Evolutionary conservation across 352 stramenopile genomes (phyloP), one percentile per base, ranked within the genome.

Genomic region (Phytophthora ohioensis): DNA sequence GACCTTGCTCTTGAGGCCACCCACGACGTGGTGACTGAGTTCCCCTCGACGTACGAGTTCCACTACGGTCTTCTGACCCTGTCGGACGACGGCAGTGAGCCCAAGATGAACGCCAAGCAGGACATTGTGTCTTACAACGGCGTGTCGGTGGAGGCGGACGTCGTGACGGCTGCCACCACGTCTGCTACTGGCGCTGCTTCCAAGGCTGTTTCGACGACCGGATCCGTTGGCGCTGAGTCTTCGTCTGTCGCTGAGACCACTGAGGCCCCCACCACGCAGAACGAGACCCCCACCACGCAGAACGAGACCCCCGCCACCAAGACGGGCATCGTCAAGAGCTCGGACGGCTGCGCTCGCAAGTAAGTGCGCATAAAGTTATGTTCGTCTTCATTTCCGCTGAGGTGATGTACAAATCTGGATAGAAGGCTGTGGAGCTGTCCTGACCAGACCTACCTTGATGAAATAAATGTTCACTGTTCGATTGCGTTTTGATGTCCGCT

Each of bases 71-170:
- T 66, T 57, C 15, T 66, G 27, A 66, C 56, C 5, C 49, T 72
- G 3, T 53, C 56, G 13, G 49, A 62, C 30, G 57, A 67, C 36
- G 49, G 42, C 11, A 67, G 41, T 17, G 56, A 56, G 34, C 64
- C 64, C 4, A 67, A 58, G 49, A 72, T 72, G 64, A 47, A 55
- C 11, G 41, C 47, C 4, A 62, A 72, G 21, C 49, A 62, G 58
- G 64, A 72, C 42, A 58, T 67, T 15, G 3, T 72, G 49, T 63
- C 35, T 9, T 72, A 57, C 64, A 72, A 63, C 17, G 64, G 56
- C 30, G 57, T 72, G 34, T 63, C 64, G 5, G 64, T 63, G 5
- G 51, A 64, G 3, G 49, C n/a, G 21, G 57, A 61, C 15, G 63
- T 70, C 21, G 45, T 32, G 32, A 38, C 35, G 57, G 10, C 57